phyloP scores from a whole-genome alignment of 2,329 filamentous ascomycete species.

The Dothistroma septosporum region DNA sequence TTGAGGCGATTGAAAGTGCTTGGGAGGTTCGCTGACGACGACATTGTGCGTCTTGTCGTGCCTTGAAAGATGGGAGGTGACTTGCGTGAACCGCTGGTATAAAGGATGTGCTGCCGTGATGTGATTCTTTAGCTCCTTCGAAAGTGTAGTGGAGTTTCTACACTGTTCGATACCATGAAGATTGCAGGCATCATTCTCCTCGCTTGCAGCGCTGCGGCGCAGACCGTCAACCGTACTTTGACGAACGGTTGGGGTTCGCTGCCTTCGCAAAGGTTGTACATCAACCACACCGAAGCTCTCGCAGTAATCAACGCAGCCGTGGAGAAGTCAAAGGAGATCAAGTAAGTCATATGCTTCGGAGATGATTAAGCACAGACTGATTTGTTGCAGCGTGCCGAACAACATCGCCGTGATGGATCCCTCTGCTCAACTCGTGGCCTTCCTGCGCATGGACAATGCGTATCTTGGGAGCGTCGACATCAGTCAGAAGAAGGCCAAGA shows the following conservation, averaged over 20 bases:
- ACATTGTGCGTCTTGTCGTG: neutral
- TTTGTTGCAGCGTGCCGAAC: conserved; percentile 18
- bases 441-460: conserved; percentile 33
- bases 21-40: neutral
- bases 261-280: conserved; percentile 25
- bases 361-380: neutral
- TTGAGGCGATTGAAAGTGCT: neutral
- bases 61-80: neutral
- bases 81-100: neutral
- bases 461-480: conserved; percentile 30
- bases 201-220: conserved; percentile 2
- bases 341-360: neutral
- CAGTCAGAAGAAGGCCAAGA: conserved; percentile 31
- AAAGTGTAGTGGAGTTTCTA: neutral
- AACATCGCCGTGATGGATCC: conserved; percentile 32
- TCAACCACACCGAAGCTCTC: conserved; percentile 25
- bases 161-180: neutral
- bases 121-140: neutral
- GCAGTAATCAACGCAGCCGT: conserved; percentile 25
- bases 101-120: neutral
- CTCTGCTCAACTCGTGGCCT: conserved; percentile 27
- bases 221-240: conserved; percentile 22
- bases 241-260: conserved; percentile 27
- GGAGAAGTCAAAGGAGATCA: conserved; percentile 15
- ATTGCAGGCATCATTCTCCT: neutral